Evolutionary conservation across 2,329 filamentous ascomycete species (phyloP).

Genomic region (Mycocentrospora acerina): DNA sequence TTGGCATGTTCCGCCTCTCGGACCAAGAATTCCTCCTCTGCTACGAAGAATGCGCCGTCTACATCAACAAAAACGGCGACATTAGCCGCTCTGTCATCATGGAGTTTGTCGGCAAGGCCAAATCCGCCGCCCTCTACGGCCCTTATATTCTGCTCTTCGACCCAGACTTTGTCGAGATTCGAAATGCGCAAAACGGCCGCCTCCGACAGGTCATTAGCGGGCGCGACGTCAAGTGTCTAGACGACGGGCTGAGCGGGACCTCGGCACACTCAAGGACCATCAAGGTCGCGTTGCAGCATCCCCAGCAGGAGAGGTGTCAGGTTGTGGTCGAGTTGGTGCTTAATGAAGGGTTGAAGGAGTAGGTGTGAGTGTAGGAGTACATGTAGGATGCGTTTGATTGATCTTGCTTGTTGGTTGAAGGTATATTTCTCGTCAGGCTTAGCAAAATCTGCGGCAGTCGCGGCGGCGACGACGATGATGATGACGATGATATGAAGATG

Average conservation of each 20-base stretch:
- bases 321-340: constrained; percentile 89
- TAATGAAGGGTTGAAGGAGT: constrained; percentile 77
- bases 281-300: constrained; percentile 95
- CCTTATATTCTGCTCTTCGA: constrained; percentile 93
- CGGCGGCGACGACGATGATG: too few relatives aligned
- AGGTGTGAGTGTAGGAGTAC: not conserved
- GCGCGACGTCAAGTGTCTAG: constrained; percentile 83
- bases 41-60: constrained; percentile 95
- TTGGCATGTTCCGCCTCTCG: constrained; percentile 94
- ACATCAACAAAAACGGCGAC: constrained; percentile 97
- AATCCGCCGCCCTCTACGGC: constrained; percentile 83
- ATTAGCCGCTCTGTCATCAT: constrained; percentile 92
- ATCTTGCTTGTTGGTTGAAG: too few relatives aligned
- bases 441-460: too few relatives aligned
- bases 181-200: constrained; percentile 93
- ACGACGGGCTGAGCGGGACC: constrained; percentile 59
- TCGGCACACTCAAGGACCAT: constrained; percentile 65
- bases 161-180: constrained; percentile 93
- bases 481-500: too few relatives aligned
- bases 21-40: constrained; percentile 80
- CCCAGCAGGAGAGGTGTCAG: constrained; percentile 79
- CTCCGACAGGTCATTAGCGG: constrained; percentile 93
- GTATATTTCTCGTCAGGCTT: too few relatives aligned
- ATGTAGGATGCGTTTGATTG: too few relatives aligned
- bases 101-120: constrained; percentile 96